Percentiles rank a stretch among this genome's conserved stretches.
phyloP scores from a whole-genome alignment of 139 green algal genomes.

The Closterium sp. region DNA sequence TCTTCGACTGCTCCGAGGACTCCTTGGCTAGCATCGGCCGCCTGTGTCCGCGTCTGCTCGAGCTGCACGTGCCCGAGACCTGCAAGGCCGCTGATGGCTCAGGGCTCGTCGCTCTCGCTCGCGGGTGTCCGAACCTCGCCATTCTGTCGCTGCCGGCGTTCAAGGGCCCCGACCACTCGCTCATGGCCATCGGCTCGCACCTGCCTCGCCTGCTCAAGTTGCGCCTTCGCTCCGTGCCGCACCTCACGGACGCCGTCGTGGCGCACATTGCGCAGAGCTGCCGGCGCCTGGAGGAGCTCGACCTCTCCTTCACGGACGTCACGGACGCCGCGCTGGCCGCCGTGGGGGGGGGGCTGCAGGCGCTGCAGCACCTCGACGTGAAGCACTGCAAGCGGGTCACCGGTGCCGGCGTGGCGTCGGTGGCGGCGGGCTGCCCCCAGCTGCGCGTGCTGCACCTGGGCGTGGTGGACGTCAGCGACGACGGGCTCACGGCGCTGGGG shows the following conservation, averaged over 20 bases:
- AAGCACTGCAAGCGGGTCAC: conserved; percentile 39
- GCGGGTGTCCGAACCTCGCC: conserved; percentile 11
- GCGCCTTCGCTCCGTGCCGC: conserved; percentile 5
- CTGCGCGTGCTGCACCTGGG: conserved; percentile 23
- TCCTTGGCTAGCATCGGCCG: background rate
- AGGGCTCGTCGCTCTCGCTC: conserved; percentile 7
- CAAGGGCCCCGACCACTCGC: conserved; percentile 22
- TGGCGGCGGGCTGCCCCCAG: conserved; percentile 3
- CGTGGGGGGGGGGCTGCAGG: background rate
- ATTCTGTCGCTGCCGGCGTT: conserved; percentile 12
- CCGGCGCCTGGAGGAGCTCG: conserved; percentile 23
- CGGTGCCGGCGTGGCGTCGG: conserved; percentile 9
- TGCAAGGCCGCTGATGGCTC: conserved; percentile 9
- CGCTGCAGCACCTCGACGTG: conserved; percentile 9
- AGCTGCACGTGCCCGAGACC: conserved; percentile 22
- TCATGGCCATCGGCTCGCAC: conserved; percentile 16
- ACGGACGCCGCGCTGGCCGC: conserved; percentile 20
- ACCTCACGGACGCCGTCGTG: conserved; percentile 10
- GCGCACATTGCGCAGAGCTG: conserved; percentile 12
- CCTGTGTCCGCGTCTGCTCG: conserved; percentile 3
- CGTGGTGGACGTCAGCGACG: conserved; percentile 21
- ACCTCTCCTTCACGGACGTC: conserved; percentile 26
- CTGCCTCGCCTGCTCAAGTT: background rate
- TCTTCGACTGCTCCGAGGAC: conserved; percentile 35
- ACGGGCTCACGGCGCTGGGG: conserved; percentile 6